A percentile compares a stretch with the other conserved stretches of the same genome.
phyloP scores from a whole-genome alignment of 2,329 filamentous ascomycete genomes.

The Clarireedia sp. region DNA sequence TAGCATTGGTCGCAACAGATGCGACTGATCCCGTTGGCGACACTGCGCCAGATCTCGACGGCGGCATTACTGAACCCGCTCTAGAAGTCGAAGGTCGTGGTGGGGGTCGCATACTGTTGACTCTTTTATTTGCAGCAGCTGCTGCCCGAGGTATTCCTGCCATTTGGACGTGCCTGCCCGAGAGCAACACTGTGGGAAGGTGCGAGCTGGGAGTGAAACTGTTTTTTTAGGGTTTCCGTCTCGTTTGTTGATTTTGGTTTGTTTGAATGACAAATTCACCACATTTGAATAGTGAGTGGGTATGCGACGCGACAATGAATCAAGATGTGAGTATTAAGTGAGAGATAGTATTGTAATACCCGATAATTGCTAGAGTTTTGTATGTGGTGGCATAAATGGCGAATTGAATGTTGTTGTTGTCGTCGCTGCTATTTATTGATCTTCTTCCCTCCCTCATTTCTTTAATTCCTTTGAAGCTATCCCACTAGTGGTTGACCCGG shows the following conservation, averaged over 20 bases:
- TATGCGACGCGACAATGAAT: no score
- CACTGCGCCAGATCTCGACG: constrained; percentile 24
- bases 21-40: constrained; percentile 67
- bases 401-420: background rate
- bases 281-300: no score
- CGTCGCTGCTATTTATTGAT: background rate
- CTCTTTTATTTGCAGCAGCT: constrained; percentile 39
- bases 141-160: constrained; percentile 45
- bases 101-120: constrained; percentile 41
- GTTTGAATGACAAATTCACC: background rate
- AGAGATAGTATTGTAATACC: background rate
- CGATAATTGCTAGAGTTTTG: no score
- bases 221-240: background rate
- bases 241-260: background rate
- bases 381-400: background rate
- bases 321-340: background rate
- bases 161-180: constrained; percentile 32
- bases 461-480: background rate
- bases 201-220: no score
- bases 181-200: no score
- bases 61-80: constrained; percentile 35
- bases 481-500: background rate
- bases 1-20: constrained; percentile 43
- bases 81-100: constrained; percentile 45
- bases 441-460: background rate